Evolutionary conservation across 352 stramenopile genomes (phyloP).

Genomic region (Phytophthora sp.): DNA sequence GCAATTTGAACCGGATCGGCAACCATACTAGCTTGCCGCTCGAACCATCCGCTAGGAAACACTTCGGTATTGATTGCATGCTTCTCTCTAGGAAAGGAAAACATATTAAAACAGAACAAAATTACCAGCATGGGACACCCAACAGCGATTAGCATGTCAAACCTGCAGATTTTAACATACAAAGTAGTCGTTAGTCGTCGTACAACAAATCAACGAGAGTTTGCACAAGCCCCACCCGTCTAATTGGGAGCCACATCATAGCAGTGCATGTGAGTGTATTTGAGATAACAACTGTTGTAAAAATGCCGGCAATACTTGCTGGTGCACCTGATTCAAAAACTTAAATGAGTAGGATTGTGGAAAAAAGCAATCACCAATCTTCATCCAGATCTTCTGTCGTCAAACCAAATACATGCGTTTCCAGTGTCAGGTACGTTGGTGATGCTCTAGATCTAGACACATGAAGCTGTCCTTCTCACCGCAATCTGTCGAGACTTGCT

Average conservation of each 20-base stretch:
- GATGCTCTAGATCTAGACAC: too few relatives aligned
- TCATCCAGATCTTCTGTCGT: constrained; percentile 28
- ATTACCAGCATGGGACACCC: constrained; percentile 40
- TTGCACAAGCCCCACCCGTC: constrained; percentile 10
- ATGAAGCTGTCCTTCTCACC: background rate
- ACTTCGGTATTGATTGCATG: constrained; percentile 35
- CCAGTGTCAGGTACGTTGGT: background rate
- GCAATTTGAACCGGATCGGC: constrained; percentile 28
- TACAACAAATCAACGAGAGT: constrained; percentile 17
- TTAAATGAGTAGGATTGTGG: constrained; percentile 26
- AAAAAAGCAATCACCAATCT: constrained; percentile 28
- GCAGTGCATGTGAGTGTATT: constrained; percentile 15
- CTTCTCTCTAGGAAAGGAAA: constrained; percentile 36
- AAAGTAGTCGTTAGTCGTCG: background rate
- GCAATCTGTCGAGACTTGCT: too few relatives aligned
- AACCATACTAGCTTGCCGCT: constrained; percentile 25
- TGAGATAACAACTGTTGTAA: constrained; percentile 20
- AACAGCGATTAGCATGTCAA: constrained; percentile 41
- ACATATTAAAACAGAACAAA: constrained; percentile 33
- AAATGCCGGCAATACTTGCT: constrained; percentile 16
- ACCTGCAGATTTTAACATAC: constrained; percentile 3
- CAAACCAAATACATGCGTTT: background rate
- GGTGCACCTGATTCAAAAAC: constrained; percentile 26
- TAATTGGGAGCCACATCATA: constrained; percentile 20
- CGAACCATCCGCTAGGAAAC: constrained; percentile 29